A percentile compares a stretch with the other conserved stretches of the same genome.
These are phyloP conservation scores for Datura wrightii DNA, from an alignment of 257 asterid species.

Conservation along the genomic window DNA sequence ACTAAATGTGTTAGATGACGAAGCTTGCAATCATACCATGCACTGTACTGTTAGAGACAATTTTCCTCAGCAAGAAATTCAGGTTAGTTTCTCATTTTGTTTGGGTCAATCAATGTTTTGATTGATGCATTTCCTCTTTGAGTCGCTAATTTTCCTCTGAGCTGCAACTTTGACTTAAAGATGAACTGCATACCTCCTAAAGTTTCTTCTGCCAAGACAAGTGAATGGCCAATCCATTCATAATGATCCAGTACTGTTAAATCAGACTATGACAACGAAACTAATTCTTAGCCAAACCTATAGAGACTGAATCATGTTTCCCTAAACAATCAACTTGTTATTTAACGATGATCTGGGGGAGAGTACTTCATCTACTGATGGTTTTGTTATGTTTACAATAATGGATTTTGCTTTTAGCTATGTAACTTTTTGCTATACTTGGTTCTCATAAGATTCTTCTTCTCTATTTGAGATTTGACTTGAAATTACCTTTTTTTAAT, in stretches of 20 bases:
- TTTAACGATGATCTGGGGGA: not conserved
- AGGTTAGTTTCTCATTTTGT: slow-evolving; percentile 53
- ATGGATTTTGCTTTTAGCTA: slow-evolving; percentile 28
- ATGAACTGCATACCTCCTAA: not conserved
- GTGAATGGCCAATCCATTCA: slow-evolving; percentile 23
- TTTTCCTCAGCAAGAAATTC: slow-evolving; percentile 82
- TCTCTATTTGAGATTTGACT: slow-evolving; percentile 22
- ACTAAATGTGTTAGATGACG: slow-evolving; percentile 64
- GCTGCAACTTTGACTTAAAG: not conserved
- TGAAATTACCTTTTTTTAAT: slow-evolving; percentile 31
- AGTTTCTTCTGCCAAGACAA: not conserved
- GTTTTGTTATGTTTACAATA: not conserved
- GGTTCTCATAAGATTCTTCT: slow-evolving; percentile 14
- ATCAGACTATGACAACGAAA: not conserved
- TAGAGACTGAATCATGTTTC: not conserved
- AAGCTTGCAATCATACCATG: slow-evolving; percentile 96
- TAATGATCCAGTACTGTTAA: not conserved
- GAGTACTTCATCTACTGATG: not conserved
- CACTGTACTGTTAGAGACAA: slow-evolving; percentile 83
- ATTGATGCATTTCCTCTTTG: slow-evolving; percentile 15
- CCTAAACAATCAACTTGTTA: not conserved
- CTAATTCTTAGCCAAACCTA: not conserved
- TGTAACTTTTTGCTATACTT: not conserved
- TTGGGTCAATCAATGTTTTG: not conserved
- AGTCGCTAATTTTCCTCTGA: not conserved